Conservation (phyloP, 257 asterid species). For the Plantago elongata region DNA sequence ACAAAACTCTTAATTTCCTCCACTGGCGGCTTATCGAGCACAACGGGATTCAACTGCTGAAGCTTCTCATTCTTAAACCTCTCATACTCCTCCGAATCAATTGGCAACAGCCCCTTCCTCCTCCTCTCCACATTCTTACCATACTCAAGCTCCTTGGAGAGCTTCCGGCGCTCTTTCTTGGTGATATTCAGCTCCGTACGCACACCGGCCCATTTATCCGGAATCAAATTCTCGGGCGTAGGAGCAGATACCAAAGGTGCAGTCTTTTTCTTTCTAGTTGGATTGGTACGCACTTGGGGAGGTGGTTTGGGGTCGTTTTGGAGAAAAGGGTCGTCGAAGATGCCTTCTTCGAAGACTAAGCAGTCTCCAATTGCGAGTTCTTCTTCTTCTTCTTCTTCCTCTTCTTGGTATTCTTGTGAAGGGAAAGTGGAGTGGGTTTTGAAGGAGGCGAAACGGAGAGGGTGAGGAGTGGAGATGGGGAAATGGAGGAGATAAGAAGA, state of each 20-base stretch:
- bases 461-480: slow-evolving; percentile 20
- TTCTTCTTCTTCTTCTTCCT: slow-evolving; percentile 42
- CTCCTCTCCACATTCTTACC: slow-evolving; percentile 64
- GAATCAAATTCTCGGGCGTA: slow-evolving; percentile 67
- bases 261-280: slow-evolving; percentile 13
- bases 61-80: slow-evolving; percentile 50
- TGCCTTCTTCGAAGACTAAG: slow-evolving; percentile 79
- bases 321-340: slow-evolving; percentile 67
- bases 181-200: slow-evolving; percentile 67
- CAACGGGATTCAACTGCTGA: slow-evolving; percentile 61
- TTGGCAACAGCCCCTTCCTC: slow-evolving; percentile 53
- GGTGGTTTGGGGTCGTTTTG: slow-evolving; percentile 16
- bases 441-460: slow-evolving; percentile 21
- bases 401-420: slow-evolving; percentile 4
- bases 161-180: slow-evolving; percentile 77
- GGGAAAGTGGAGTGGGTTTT: slow-evolving; percentile 25
- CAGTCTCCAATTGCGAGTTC: slow-evolving; percentile 72
- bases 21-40: slow-evolving; percentile 52
- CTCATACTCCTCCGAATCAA: slow-evolving; percentile 37
- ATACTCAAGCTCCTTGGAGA: slow-evolving; percentile 52
- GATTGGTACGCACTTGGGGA: background rate
- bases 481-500: slow-evolving; percentile 13
- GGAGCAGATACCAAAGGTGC: slow-evolving; percentile 23
- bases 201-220: slow-evolving; percentile 69
- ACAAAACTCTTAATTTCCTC: slow-evolving; percentile 12